Evolutionary conservation across 2,329 filamentous ascomycete genomes (phyloP), one percentile per base, ranked within the genome.

Genomic region (Hypoxylon sp.): DNA sequence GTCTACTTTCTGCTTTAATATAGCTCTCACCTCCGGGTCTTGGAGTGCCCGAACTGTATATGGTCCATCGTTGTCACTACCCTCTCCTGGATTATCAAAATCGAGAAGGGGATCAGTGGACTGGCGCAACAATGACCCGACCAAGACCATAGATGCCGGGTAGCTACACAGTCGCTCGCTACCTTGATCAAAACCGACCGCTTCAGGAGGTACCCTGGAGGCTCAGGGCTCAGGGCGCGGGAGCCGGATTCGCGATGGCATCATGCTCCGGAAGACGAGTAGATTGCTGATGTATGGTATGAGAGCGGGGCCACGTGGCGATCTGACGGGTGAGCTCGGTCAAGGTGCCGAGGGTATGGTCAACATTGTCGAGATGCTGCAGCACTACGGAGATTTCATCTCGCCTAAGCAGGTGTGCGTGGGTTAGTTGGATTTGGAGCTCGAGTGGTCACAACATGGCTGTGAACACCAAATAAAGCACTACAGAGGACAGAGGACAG

Each of bases 101-200:
- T 50, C 38, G 7, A 33, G n/a, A 7, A 65, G 47, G 24, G 55
- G 15, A 8, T 38, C 33, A 4, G 29, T 23, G 13, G 40, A 37
- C n/a, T 60, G 52, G 27, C 40, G 51, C 2, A 60, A 55, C 8
- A 65, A 17, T 3, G 62, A 57, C 17, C 55, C 57, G 8, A 65
- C 49, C 21, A 67, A 42, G 9, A 60, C 59, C 8, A 61, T 31
- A 3, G 62, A 52, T 4, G 65, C 62, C 7, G 62, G 64, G 48
- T 64, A 67, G 21, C 56, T 54, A 55, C 64, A 67, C 17, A 62
- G 18, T 4, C 62, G 60, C 37, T 62, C 58, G 7, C 64, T 56
- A 7, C 62, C 62, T 6, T 64, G 42, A 7, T 63, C 56, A 3
- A 60, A 17, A 9, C 58, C 42, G 17, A 58, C 33, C 8, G 46